Conservation (phyloP, 148 eudicot genomes). For the Amaranthus palmeri region DNA sequence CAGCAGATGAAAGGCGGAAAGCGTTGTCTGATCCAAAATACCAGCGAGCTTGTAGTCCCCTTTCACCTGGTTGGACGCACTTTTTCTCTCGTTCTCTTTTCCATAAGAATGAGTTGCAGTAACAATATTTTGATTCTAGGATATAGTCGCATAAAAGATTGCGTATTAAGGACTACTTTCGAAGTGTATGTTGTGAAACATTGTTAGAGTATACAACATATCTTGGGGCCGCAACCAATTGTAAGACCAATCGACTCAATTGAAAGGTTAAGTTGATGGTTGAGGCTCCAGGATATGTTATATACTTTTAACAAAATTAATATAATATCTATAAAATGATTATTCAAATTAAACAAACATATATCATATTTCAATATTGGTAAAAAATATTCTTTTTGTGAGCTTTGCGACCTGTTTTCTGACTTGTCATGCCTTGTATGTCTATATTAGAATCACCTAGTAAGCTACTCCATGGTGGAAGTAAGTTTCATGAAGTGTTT, state of each 20-base stretch:
- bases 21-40: conserved; percentile 39
- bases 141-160: not conserved
- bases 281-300: no score
- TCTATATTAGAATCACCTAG: conserved; percentile 44
- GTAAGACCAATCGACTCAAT: no score
- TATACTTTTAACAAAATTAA: not conserved
- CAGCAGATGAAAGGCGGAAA: conserved; percentile 48
- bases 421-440: not conserved
- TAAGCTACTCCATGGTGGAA: conserved; percentile 53
- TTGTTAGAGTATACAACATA: no score
- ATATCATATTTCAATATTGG: not conserved
- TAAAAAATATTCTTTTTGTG: not conserved
- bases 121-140: not conserved
- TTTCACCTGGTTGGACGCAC: conserved; percentile 43
- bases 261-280: no score
- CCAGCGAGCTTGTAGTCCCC: conserved; percentile 42
- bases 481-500: conserved; percentile 74
- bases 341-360: not conserved
- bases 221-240: no score
- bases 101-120: not conserved
- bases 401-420: not conserved
- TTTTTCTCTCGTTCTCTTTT: not conserved
- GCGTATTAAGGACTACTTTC: not conserved
- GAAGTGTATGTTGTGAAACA: not conserved
- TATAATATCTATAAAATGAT: not conserved